phyloP scores from a whole-genome alignment of 306 rosid species.

The Hippophae gyantsensis region DNA sequence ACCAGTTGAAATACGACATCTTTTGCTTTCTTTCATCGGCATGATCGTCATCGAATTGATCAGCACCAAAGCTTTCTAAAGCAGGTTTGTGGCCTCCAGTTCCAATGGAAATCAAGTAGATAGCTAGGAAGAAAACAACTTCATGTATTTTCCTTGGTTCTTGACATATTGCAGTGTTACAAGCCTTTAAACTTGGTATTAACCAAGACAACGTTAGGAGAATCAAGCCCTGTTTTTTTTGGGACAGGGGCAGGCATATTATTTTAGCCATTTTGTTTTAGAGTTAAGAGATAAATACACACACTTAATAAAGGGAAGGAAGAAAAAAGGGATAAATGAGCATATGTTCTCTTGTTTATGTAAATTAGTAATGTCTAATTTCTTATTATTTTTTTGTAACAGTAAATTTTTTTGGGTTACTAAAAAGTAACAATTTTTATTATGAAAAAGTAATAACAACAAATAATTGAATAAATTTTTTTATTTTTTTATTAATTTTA shows the following conservation, averaged over 20 bases:
- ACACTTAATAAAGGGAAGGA: too few relatives aligned
- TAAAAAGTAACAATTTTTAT: too few relatives aligned
- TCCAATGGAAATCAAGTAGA: conserved; percentile 52
- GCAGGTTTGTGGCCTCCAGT: conserved; percentile 59
- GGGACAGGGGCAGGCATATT: too few relatives aligned
- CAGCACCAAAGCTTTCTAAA: conserved; percentile 61
- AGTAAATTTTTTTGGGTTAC: too few relatives aligned
- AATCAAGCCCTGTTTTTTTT: conserved; percentile 52
- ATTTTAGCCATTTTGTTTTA: not conserved
- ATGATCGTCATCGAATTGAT: conserved; percentile 59
- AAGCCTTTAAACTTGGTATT: conserved; percentile 57
- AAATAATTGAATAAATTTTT: too few relatives aligned
- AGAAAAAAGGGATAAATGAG: too few relatives aligned
- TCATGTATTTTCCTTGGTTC: conserved; percentile 64
- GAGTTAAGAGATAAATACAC: too few relatives aligned
- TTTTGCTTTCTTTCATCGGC: conserved; percentile 41
- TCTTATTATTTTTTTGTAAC: too few relatives aligned
- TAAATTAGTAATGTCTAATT: too few relatives aligned
- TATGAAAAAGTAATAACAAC: too few relatives aligned
- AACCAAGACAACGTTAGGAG: conserved; percentile 67
- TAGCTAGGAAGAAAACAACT: conserved; percentile 61
- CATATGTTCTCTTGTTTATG: too few relatives aligned
- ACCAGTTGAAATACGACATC: conserved; percentile 66
- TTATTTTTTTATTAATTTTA: too few relatives aligned
- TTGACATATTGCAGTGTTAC: conserved; percentile 31